Evolutionary conservation across 2,329 filamentous ascomycete genomes (phyloP), one percentile per base, ranked within the genome.

Genomic region (Diaporthe citrichinensis): DNA sequence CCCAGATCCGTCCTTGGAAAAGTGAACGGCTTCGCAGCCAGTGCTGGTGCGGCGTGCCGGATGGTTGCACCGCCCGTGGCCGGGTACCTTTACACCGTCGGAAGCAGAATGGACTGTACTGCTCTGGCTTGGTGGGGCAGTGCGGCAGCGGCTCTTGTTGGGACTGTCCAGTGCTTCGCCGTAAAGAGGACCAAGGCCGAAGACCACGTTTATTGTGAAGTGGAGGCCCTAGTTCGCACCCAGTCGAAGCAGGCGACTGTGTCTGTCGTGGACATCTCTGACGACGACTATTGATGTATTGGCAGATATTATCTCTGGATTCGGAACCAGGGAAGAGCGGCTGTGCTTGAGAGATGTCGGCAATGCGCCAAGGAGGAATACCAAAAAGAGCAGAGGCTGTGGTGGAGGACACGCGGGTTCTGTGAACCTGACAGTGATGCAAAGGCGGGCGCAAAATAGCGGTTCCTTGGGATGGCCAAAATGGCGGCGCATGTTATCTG

Each of bases 31-130:
- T 82, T 93, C 58, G 91, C 92, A 31, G 92, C 92, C 69, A 92
- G 90, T 74, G 91, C 90, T 3, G 91, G 91, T 36, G 92, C 91
- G 9, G 91, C 90, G 9, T 94, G 91, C 79, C 88, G 93, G 74
- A 94, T 94, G 83, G 84, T 93, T 15, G 91, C 92, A 0, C 92
- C 92, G 8, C 92, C 92, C 0, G 81, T 93, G 23, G 89, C 91
- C 2, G 92, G 92, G 3, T 92, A 89, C 77, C 83, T 93, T 4
- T 94, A 93, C 82, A 87, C 90, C 0, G 80, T 90, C n/a, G 91
- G 91, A 31, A 89, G 87, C 78, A 88, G 85, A 78, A 85, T 90
- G 61, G 87, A 91, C 79, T 92, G 89, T 81, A 91, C 91, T 1
- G 90, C 88, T 0, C 80, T 93, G 49, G 90, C 91, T 12, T 94